phyloP scores from a whole-genome alignment of 768 basidiomycete species.

The Boletus huronensis region DNA sequence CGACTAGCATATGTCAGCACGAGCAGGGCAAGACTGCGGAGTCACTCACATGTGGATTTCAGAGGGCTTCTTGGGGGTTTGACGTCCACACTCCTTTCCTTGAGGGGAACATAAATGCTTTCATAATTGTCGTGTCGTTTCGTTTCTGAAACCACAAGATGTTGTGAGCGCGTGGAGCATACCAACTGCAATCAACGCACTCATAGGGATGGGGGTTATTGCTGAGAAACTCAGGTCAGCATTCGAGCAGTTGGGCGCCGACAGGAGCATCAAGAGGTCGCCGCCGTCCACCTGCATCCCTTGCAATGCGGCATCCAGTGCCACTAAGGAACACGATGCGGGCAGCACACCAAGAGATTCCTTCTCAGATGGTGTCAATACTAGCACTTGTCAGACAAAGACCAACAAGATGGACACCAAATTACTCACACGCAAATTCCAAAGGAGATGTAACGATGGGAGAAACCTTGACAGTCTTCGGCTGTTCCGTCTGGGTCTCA shows the following conservation, averaged over 20 bases:
- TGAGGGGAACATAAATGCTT: background rate
- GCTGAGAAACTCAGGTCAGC: slow-evolving; percentile 9
- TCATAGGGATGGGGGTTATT: background rate
- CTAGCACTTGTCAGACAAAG: slow-evolving; percentile 7
- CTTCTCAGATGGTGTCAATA: background rate
- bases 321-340: slow-evolving; percentile 13
- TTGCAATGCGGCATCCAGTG: slow-evolving; percentile 13
- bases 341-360: background rate
- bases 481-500: slow-evolving; percentile 11
- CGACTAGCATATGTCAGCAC: slow-evolving; percentile 2
- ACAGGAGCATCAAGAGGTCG: slow-evolving; percentile 1
- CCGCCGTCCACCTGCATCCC: background rate
- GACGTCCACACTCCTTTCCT: background rate
- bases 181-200: background rate
- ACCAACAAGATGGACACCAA: background rate
- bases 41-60: slow-evolving; percentile 11
- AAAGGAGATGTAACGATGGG: background rate
- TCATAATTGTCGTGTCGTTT: background rate
- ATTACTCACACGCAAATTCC: slow-evolving; percentile 6
- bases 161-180: background rate
- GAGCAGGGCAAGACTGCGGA: background rate
- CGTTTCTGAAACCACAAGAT: background rate
- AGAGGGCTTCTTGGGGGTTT: background rate
- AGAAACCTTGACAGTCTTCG: background rate
- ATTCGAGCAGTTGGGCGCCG: background rate